Percentiles rank a stretch among this genome's conserved stretches.
phyloP scores from a whole-genome alignment of 441 rosid genomes.

The Rhodomyrtus psidioides region DNA sequence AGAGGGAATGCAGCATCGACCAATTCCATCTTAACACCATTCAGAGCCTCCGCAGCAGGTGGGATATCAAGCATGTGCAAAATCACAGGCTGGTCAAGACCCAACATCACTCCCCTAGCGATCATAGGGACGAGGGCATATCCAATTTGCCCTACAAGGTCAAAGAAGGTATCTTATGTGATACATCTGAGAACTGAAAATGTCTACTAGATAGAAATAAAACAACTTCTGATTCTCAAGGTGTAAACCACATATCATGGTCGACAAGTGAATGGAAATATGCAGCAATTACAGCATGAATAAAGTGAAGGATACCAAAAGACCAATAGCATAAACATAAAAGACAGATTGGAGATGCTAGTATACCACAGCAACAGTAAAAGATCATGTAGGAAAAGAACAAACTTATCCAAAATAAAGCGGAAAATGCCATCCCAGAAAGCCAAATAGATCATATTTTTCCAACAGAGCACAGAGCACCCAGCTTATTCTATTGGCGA shows the following conservation, averaged over 20 bases:
- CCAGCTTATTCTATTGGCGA: not conserved
- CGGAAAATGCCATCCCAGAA: not conserved
- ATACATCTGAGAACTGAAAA: not conserved
- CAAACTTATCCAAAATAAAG: not conserved
- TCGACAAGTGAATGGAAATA: not conserved
- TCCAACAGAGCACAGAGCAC: not conserved
- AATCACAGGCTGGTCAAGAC: slow-evolving; percentile 92
- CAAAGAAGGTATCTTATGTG: not conserved
- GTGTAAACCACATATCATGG: not conserved
- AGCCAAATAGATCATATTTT: not conserved
- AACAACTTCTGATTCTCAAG: not conserved
- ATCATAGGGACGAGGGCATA: slow-evolving; percentile 96
- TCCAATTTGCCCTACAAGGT: slow-evolving; percentile 80
- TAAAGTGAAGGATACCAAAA: not conserved
- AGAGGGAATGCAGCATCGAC: slow-evolving; percentile 95
- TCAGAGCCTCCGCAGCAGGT: slow-evolving; percentile 87
- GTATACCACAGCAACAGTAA: not conserved
- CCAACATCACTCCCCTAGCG: slow-evolving; percentile 93
- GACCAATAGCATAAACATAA: not conserved
- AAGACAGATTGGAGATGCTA: not conserved
- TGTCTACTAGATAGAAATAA: not conserved
- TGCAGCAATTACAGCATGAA: not conserved
- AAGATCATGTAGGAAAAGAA: not conserved
- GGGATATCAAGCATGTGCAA: slow-evolving; percentile 97
- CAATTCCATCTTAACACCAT: slow-evolving; percentile 95